Percentiles rank a stretch among this genome's conserved stretches.
Conservation (phyloP, 2,329 filamentous ascomycete species). For the Catunica adiposa region DNA sequence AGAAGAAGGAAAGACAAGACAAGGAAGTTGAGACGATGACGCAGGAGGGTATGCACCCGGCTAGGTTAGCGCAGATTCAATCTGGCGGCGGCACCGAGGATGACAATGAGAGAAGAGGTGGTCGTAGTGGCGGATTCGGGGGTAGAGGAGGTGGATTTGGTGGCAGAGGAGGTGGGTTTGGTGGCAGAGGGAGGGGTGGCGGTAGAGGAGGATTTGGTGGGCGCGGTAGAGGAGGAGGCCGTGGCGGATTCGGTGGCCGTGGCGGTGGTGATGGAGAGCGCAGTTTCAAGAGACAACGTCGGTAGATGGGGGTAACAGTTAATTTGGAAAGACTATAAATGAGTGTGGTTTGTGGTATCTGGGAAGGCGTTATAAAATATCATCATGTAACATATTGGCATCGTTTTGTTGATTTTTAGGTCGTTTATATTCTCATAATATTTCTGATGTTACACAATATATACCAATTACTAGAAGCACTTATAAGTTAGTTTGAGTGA, state of each 20-base stretch:
- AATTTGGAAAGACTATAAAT: neutral
- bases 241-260: neutral
- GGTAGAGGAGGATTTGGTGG: conserved; percentile 1
- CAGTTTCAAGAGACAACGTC: conserved; percentile 8
- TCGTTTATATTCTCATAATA: neutral
- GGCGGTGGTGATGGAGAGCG: conserved; percentile 6
- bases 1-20: conserved; percentile 27
- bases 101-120: conserved; percentile 1
- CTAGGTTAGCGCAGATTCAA: conserved; percentile 25
- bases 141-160: conserved; percentile 5
- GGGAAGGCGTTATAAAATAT: neutral
- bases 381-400: neutral
- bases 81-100: conserved; percentile 5
- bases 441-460: neutral
- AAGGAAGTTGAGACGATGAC: conserved; percentile 19
- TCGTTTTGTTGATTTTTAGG: neutral
- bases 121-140: conserved; percentile 6
- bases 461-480: too few species aligned
- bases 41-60: conserved; percentile 33
- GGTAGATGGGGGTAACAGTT: neutral
- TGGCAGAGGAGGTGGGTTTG: conserved; percentile 4
- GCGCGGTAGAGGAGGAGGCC: conserved; percentile 3
- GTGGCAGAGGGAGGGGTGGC: conserved; percentile 4
- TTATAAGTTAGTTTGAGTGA: neutral
- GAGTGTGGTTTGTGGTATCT: neutral